Conservation (phyloP, 257 asterid genomes). For the Plantago major region DNA sequence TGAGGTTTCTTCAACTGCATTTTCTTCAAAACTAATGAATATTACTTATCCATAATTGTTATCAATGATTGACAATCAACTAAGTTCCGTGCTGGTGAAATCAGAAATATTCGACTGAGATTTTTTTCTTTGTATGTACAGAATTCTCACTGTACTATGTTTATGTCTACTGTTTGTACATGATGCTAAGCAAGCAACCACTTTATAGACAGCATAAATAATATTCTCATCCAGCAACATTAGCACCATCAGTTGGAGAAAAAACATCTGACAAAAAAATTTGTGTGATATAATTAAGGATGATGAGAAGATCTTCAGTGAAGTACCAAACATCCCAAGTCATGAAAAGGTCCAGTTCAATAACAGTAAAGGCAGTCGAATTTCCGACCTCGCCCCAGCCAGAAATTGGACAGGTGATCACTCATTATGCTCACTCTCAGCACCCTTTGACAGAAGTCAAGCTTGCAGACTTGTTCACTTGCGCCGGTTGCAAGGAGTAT, state of each 20-base stretch:
- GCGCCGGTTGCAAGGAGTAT: slow-evolving; percentile 72
- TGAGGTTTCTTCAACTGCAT: too few species aligned
- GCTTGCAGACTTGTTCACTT: slow-evolving; percentile 47
- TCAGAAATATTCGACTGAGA: slow-evolving; percentile 4
- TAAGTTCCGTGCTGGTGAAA: background rate
- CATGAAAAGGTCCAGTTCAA: slow-evolving; percentile 25
- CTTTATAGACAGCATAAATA: slow-evolving; percentile 31
- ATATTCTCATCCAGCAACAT: slow-evolving; percentile 28
- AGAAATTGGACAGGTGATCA: slow-evolving; percentile 33
- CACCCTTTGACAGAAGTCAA: slow-evolving; percentile 52
- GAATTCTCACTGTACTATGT: background rate
- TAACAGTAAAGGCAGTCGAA: slow-evolving; percentile 18
- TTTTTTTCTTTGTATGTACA: background rate
- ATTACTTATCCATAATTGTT: too few species aligned
- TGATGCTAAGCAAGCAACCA: slow-evolving; percentile 19
- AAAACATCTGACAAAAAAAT: background rate
- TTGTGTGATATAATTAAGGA: background rate
- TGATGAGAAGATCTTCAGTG: slow-evolving; percentile 13
- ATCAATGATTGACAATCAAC: too few species aligned
- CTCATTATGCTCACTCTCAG: slow-evolving; percentile 54
- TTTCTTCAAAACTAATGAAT: too few species aligned
- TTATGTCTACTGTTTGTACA: background rate
- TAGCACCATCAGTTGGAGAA: slow-evolving; percentile 15
- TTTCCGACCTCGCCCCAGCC: slow-evolving; percentile 58
- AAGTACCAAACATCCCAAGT: slow-evolving; percentile 18